phyloP scores from a whole-genome alignment of 495 filamentous ascomycete genomes.

The Aspergillus kassunensis region DNA sequence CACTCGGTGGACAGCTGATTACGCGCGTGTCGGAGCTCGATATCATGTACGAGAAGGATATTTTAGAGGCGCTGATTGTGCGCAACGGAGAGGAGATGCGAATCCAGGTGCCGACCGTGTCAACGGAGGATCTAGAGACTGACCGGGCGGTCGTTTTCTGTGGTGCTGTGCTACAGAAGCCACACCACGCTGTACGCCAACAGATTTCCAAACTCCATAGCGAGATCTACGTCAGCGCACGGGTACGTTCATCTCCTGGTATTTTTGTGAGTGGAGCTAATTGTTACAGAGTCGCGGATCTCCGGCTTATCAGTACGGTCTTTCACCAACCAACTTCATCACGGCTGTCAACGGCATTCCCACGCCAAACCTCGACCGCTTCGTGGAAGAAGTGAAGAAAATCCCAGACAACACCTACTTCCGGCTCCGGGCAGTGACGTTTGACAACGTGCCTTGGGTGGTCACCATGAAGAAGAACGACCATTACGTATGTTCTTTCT shows the following conservation, averaged over 20 bases:
- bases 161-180: slow-evolving; percentile 86
- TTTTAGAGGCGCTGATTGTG: slow-evolving; percentile 82
- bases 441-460: slow-evolving; percentile 96
- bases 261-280: slow-evolving; percentile 10
- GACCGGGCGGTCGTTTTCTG: slow-evolving; percentile 90
- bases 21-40: slow-evolving; percentile 91
- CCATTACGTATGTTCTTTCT: slow-evolving; percentile 63
- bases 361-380: slow-evolving; percentile 74
- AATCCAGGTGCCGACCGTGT: slow-evolving; percentile 78
- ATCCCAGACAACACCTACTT: slow-evolving; percentile 98
- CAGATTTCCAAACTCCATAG: slow-evolving; percentile 96
- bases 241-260: slow-evolving; percentile 45
- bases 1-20: slow-evolving; percentile 85
- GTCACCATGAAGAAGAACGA: slow-evolving; percentile 99
- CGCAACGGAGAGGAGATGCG: slow-evolving; percentile 75
- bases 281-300: slow-evolving; percentile 60
- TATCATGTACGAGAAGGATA: slow-evolving; percentile 88
- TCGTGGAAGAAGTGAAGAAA: slow-evolving; percentile 72
- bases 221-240: slow-evolving; percentile 91
- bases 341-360: slow-evolving; percentile 86
- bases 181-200: slow-evolving; percentile 93
- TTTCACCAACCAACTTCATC: slow-evolving; percentile 96
- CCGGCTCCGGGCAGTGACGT: slow-evolving; percentile 88
- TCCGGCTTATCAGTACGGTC: slow-evolving; percentile 86
- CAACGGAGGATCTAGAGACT: slow-evolving; percentile 88